phyloP scores from a whole-genome alignment of 2,329 filamentous ascomycete species.

The Microdochium trichocladiopsis region DNA sequence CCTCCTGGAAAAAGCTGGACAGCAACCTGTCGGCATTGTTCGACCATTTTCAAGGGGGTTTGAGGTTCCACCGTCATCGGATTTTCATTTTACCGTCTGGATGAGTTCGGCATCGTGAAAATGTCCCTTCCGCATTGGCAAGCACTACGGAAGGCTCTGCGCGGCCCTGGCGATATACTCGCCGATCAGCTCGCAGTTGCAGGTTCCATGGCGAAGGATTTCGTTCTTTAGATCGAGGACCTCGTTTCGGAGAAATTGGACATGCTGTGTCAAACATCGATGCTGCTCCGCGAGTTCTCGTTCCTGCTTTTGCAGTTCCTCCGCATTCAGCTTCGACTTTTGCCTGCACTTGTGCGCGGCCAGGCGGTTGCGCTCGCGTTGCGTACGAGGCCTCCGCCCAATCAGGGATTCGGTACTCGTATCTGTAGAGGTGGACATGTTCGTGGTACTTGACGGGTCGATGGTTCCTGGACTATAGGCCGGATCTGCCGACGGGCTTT shows the following conservation, averaged over 20 bases:
- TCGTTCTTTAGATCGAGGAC: constrained; percentile 19
- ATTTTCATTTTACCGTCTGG: no score
- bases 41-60: no score
- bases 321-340: constrained; percentile 46
- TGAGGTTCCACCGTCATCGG: no score
- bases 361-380: constrained; percentile 36
- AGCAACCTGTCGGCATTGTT: no score
- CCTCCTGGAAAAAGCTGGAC: no score
- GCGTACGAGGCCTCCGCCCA: neutral
- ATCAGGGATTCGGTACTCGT: neutral
- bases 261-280: constrained; percentile 12
- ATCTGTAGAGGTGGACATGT: neutral
- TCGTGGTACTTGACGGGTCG: neutral
- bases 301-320: constrained; percentile 32
- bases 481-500: neutral
- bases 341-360: constrained; percentile 48
- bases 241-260: constrained; percentile 15
- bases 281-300: constrained; percentile 14
- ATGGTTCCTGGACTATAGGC: neutral
- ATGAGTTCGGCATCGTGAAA: no score
- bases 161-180: constrained; percentile 6
- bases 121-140: no score
- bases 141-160: neutral
- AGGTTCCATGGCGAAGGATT: constrained; percentile 19
- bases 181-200: constrained; percentile 16